Percentiles rank a stretch among this genome's conserved stretches.
phyloP scores from a whole-genome alignment of 306 rosid genomes.

The Castanea mollissima region DNA sequence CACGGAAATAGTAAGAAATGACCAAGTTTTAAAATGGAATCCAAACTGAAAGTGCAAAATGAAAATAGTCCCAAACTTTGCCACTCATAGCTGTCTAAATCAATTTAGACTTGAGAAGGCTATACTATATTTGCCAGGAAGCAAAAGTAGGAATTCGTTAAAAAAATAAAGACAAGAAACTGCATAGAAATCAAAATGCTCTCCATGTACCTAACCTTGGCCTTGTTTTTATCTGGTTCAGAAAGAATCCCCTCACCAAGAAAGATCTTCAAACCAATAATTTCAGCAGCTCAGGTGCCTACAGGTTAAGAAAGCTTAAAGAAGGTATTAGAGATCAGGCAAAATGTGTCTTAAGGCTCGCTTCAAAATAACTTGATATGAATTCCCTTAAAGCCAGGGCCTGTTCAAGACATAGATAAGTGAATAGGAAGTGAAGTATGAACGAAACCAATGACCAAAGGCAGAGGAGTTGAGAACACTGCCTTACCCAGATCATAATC shows the following conservation, averaged over 20 bases:
- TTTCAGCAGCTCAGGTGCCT: neutral
- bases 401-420: neutral
- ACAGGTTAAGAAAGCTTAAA: conserved; percentile 6
- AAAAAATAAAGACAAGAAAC: neutral
- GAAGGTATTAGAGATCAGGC: neutral
- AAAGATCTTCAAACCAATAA: neutral
- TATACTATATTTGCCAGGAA: neutral
- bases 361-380: neutral
- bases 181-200: neutral
- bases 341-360: neutral
- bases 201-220: too few relatives aligned
- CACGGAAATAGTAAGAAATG: too few relatives aligned
- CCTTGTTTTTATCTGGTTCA: too few relatives aligned
- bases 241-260: neutral
- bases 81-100: too few relatives aligned
- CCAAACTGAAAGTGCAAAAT: too few relatives aligned
- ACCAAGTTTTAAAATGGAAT: too few relatives aligned
- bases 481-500: conserved; percentile 30
- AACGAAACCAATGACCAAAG: conserved; percentile 15
- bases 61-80: too few relatives aligned
- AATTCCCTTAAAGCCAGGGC: neutral
- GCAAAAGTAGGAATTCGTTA: neutral
- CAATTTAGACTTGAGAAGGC: neutral
- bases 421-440: conserved; percentile 14
- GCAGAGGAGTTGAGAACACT: neutral